Percentiles rank a stretch among this genome's conserved stretches.
phyloP scores from a whole-genome alignment of 352 stramenopile genomes.

The Elongisporangium undulatum region DNA sequence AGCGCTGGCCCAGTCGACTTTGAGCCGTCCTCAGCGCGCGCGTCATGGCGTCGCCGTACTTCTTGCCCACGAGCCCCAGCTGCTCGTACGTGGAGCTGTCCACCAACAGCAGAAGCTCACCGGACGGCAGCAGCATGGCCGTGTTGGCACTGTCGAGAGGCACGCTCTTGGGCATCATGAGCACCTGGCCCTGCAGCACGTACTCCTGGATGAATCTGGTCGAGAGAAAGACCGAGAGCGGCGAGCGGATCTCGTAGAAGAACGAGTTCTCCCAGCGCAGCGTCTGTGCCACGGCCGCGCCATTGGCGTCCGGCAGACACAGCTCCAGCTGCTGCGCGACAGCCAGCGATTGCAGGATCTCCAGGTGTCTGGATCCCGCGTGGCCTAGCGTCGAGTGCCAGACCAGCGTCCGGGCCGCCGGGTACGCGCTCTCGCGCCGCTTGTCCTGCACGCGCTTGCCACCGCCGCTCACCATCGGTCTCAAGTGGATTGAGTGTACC shows the following conservation, averaged over 20 bases:
- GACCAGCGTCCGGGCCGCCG: constrained; percentile 39
- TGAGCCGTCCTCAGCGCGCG: constrained; percentile 13
- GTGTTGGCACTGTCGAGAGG: constrained; percentile 57
- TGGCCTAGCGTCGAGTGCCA: constrained; percentile 59
- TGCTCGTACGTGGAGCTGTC: constrained; percentile 62
- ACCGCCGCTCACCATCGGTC: constrained; percentile 62
- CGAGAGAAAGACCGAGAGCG: constrained; percentile 51
- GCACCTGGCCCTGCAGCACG: constrained; percentile 37
- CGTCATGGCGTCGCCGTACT: constrained; percentile 41
- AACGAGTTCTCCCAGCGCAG: constrained; percentile 80
- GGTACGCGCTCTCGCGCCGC: constrained; percentile 12
- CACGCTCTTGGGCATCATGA: constrained; percentile 78
- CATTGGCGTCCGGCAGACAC: constrained; percentile 32
- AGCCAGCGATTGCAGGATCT: constrained; percentile 37
- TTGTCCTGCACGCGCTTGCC: constrained; percentile 32
- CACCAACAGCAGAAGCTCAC: constrained; percentile 68
- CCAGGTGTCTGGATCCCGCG: constrained; percentile 36
- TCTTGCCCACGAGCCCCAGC: constrained; percentile 62
- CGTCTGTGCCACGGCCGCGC: constrained; percentile 28
- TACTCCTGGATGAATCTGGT: constrained; percentile 60
- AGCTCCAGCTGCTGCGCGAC: constrained; percentile 76
- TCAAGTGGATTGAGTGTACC: background rate
- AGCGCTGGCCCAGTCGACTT: constrained; percentile 33
- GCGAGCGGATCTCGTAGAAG: constrained; percentile 67
- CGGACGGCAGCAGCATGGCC: constrained; percentile 56